A percentile compares a stretch with the other conserved stretches of the same genome.
These are phyloP conservation scores for Juncus inflexus DNA, from an alignment of 176 grass and related monocot genomes.

Conservation along the genomic window DNA sequence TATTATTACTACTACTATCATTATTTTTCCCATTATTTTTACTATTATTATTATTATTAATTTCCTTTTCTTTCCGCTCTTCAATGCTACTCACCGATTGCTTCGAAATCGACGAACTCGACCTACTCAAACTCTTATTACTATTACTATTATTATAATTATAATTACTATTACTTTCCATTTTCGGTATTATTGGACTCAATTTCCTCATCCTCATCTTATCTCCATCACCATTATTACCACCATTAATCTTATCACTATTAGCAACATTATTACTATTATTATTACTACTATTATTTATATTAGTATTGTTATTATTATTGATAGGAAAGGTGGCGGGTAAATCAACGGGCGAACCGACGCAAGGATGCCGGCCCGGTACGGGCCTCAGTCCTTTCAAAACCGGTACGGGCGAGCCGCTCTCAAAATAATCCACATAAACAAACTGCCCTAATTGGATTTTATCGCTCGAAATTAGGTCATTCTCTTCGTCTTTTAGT, in stretches of 20 bases:
- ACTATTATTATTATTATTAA: neutral
- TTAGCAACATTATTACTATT: slow-evolving; percentile 11
- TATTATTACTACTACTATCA: slow-evolving; percentile 4
- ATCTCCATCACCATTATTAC: slow-evolving; percentile 5
- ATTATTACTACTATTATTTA: neutral
- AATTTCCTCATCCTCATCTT: slow-evolving; percentile 31
- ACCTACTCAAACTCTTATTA: slow-evolving; percentile 6
- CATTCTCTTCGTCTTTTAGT: slow-evolving; percentile 73
- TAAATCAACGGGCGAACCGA: slow-evolving; percentile 69
- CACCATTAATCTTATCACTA: neutral
- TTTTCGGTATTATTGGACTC: slow-evolving; percentile 18
- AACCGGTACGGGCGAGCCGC: slow-evolving; percentile 69
- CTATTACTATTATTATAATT: neutral
- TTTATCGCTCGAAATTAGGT: slow-evolving; percentile 87
- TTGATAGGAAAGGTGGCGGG: slow-evolving; percentile 19
- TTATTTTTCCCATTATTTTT: slow-evolving; percentile 3
- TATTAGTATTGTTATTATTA: slow-evolving; percentile 9
- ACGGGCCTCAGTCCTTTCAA: slow-evolving; percentile 62
- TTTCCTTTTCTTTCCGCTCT: slow-evolving; percentile 33
- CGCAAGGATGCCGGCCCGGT: slow-evolving; percentile 69
- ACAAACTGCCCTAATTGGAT: slow-evolving; percentile 90
- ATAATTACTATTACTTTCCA: slow-evolving; percentile 27
- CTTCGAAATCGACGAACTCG: slow-evolving; percentile 35
- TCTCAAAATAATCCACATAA: slow-evolving; percentile 64
- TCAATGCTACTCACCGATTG: slow-evolving; percentile 19